A percentile compares a stretch with the other conserved stretches of the same genome.
Conservation (phyloP, 2,329 filamentous ascomycete species). For the Colletotrichum falcatum region DNA sequence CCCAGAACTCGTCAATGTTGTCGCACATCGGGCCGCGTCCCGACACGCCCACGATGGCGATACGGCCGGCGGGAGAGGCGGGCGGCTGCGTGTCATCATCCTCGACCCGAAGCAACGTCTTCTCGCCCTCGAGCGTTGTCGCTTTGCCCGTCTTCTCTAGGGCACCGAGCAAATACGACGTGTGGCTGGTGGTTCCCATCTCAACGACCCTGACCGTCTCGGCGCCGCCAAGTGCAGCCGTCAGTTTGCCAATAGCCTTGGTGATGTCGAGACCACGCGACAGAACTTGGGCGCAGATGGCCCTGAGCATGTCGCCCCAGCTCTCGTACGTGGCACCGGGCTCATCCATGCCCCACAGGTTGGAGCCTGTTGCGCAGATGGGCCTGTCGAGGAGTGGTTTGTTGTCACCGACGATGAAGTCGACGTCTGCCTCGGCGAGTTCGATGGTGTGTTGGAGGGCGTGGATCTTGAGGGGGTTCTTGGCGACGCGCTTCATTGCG, state of each 20-base stretch:
- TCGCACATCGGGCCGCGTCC: neutral
- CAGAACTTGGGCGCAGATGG: neutral
- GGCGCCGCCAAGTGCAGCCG: too few species aligned
- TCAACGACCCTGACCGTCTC: neutral
- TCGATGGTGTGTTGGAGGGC: too few species aligned
- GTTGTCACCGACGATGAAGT: neutral
- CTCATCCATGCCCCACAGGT: neutral
- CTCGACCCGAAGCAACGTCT: neutral
- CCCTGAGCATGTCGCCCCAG: neutral
- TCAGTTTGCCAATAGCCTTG: neutral
- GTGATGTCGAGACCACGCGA: neutral
- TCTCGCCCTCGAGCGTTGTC: neutral
- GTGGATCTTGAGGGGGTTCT: too few species aligned
- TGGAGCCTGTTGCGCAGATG: neutral
- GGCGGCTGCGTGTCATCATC: neutral
- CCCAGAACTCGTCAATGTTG: neutral
- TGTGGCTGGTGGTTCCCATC: neutral
- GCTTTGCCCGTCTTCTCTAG: neutral
- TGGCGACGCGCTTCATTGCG: too few species aligned
- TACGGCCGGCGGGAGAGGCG: neutral
- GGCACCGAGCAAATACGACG: neutral
- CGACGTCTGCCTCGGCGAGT: neutral
- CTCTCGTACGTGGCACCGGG: neutral
- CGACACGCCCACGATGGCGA: constrained; percentile 13
- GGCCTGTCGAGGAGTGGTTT: neutral